phyloP scores from a whole-genome alignment of 73 alveolate species.

The Symbiodinium pilosum region DNA sequence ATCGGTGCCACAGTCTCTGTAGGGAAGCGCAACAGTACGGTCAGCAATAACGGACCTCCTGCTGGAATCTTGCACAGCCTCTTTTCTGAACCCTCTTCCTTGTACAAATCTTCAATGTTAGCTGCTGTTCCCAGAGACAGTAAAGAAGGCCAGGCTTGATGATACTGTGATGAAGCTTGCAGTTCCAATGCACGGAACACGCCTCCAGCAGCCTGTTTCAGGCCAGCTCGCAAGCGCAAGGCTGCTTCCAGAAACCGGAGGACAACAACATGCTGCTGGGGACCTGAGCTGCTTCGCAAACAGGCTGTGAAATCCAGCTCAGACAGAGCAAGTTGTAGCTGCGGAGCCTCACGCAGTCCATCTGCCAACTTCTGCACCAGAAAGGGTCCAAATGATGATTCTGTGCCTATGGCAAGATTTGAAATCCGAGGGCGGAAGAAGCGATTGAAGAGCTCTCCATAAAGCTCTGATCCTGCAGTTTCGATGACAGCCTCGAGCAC shows the following conservation, averaged over 20 bases:
- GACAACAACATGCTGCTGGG: constrained; percentile 62
- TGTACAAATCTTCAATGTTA: not conserved
- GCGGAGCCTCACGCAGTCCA: constrained; percentile 69
- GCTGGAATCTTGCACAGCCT: constrained; percentile 55
- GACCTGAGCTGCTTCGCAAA: not conserved
- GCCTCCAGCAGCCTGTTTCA: constrained; percentile 53
- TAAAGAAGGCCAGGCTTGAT: constrained; percentile 42
- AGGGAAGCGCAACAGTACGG: constrained; percentile 64
- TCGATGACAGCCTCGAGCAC: constrained; percentile 67
- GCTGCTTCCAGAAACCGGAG: constrained; percentile 52
- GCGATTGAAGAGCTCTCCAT: constrained; percentile 44
- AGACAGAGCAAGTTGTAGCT: constrained; percentile 39
- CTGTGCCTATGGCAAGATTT: constrained; percentile 22
- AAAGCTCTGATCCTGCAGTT: constrained; percentile 47
- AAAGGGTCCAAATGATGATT: constrained; percentile 48
- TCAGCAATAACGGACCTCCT: constrained; percentile 42
- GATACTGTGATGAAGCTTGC: constrained; percentile 59
- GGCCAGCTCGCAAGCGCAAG: constrained; percentile 53
- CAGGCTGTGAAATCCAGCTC: constrained; percentile 47
- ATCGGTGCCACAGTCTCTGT: constrained; percentile 55
- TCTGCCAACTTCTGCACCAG: constrained; percentile 49
- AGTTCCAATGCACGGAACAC: constrained; percentile 61
- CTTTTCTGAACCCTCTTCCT: not conserved
- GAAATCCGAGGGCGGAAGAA: constrained; percentile 44
- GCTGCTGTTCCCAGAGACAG: constrained; percentile 16